A percentile compares a stretch with the other conserved stretches of the same genome.
Evolutionary conservation across 768 basidiomycete species (phyloP).

Genomic region (Russula sp.): DNA sequence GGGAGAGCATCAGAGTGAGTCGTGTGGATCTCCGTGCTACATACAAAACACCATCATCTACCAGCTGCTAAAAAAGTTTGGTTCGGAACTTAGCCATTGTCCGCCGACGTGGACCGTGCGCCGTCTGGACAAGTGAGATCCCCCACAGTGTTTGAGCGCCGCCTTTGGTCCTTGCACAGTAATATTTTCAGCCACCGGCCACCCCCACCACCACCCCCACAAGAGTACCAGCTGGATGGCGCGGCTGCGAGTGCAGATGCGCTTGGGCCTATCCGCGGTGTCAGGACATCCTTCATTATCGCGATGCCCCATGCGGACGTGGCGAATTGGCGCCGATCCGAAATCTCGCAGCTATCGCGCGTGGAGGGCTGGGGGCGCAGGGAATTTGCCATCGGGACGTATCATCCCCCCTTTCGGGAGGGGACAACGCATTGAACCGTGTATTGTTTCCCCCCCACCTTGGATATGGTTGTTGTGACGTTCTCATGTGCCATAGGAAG

Average conservation of each 20-base stretch:
- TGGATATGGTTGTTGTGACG: background rate
- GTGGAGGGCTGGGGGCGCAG: slow-evolving; percentile 4
- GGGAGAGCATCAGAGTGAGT: slow-evolving; percentile 11
- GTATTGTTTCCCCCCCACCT: background rate
- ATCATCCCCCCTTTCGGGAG: slow-evolving; percentile 15
- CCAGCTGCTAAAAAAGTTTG: background rate
- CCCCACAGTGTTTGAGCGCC: background rate
- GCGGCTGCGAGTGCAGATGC: background rate
- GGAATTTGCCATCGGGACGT: slow-evolving; percentile 16
- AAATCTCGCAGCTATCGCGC: background rate
- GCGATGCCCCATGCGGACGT: slow-evolving; percentile 12
- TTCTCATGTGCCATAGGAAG: background rate
- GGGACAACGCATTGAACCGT: background rate
- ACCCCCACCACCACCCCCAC: background rate
- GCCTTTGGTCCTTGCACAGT: background rate
- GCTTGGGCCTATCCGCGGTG: background rate
- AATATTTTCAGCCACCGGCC: background rate
- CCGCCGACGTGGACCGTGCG: background rate
- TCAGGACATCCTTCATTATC: slow-evolving; percentile 12
- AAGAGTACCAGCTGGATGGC: background rate
- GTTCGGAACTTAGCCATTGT: slow-evolving; percentile 3
- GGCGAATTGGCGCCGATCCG: background rate
- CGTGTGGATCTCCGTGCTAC: no score
- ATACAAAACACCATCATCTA: no score
- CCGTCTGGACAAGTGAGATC: background rate